A percentile compares a stretch with the other conserved stretches of the same genome.
These are phyloP conservation scores for Edaphochlamys debaryana DNA, from an alignment of 139 green algal species.

Conservation along the genomic window DNA sequence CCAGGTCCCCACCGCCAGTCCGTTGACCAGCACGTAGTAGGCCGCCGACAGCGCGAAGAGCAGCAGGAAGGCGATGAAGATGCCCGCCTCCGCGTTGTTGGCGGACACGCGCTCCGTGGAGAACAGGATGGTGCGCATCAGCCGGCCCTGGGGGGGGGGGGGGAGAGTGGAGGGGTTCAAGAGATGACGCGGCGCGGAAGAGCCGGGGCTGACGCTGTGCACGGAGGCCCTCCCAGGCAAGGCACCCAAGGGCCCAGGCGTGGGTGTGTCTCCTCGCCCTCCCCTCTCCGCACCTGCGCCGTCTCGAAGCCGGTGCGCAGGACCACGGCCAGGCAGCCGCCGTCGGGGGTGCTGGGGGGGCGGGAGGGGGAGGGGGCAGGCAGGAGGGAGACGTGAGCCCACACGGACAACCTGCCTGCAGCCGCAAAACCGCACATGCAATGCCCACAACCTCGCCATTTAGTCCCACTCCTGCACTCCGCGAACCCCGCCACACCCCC, in stretches of 20 bases:
- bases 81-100: conserved; percentile 93
- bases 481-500: too few species aligned
- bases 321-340: conserved; percentile 91
- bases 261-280: too few species aligned
- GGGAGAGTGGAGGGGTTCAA: too few species aligned
- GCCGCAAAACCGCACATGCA: too few species aligned
- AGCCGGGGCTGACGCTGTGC: too few species aligned
- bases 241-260: too few species aligned
- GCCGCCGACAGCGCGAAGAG: conserved; percentile 92
- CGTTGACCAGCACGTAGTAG: conserved; percentile 88
- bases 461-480: too few species aligned
- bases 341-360: conserved; percentile 80
- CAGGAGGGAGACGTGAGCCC: too few species aligned
- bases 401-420: too few species aligned
- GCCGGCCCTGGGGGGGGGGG: conserved; percentile 50
- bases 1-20: conserved; percentile 73
- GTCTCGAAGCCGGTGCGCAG: conserved; percentile 98
- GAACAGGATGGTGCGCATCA: conserved; percentile 99
- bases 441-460: too few species aligned
- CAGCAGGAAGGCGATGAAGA: conserved; percentile 99
- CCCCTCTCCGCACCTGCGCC: conserved; percentile 50
- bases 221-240: too few species aligned
- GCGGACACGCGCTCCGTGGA: conserved; percentile 93
- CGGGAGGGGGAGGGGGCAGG: neutral
- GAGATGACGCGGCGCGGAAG: too few species aligned